Conservation (phyloP, 306 rosid species). For the Rosa lucieae region DNA sequence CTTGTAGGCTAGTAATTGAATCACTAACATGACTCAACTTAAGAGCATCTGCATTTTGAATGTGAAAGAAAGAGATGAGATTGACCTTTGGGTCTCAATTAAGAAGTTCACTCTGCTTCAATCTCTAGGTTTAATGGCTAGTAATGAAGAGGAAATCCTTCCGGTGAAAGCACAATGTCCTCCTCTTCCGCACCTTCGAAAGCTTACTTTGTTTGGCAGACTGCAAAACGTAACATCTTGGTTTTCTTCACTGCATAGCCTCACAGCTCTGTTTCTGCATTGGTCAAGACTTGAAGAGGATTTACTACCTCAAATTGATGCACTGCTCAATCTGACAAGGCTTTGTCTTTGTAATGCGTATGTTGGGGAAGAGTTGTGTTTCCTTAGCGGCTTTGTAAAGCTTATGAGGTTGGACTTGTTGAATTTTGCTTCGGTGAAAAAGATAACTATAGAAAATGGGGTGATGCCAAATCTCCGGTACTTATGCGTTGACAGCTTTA, state of each 20-base stretch:
- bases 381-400: background rate
- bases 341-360: background rate
- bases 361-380: background rate
- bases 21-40: background rate
- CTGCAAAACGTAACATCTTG: background rate
- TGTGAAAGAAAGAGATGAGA: background rate
- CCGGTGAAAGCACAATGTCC: background rate
- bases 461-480: background rate
- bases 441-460: background rate
- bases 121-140: background rate
- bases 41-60: rapidly evolving
- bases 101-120: background rate
- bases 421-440: background rate
- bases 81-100: background rate
- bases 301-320: background rate
- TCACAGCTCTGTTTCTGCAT: background rate
- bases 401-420: background rate
- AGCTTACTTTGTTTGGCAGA: background rate
- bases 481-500: background rate
- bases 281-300: background rate
- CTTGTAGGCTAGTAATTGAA: too few relatives aligned
- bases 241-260: constrained; percentile 2
- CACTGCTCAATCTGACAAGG: background rate
- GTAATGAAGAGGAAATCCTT: background rate
- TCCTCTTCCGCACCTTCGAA: constrained; percentile 2